Evolutionary conservation across 305 asterid genomes (phyloP).

Genomic region (Coffea humblotiana): DNA sequence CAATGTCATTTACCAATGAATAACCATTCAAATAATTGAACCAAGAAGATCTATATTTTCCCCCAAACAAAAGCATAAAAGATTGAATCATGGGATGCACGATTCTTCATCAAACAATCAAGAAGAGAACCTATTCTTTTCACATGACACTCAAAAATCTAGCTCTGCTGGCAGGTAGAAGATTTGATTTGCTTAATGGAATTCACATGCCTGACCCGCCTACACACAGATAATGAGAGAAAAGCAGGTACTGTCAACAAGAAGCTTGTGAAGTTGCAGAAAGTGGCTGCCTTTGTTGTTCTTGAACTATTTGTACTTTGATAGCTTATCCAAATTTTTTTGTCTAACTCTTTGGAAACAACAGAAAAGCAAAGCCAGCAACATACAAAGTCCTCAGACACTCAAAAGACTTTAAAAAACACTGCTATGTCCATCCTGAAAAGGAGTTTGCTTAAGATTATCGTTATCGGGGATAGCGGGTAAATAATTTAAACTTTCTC

Average conservation of each 20-base stretch:
- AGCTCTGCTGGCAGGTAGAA: conserved; percentile 17
- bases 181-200: conserved; percentile 10
- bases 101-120: conserved; percentile 12
- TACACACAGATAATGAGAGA: neutral
- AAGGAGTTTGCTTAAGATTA: conserved; percentile 68
- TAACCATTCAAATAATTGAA: neutral
- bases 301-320: neutral
- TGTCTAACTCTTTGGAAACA: neutral
- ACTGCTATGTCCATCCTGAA: conserved; percentile 55
- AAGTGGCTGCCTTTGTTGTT: neutral
- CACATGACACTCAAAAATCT: neutral
- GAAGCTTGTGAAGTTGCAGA: conserved; percentile 13
- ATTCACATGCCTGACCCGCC: conserved; percentile 17
- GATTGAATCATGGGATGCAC: conserved; percentile 22
- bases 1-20: too few relatives aligned
- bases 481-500: conserved; percentile 3
- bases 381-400: neutral
- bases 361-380: neutral
- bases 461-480: conserved; percentile 83
- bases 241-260: conserved; percentile 11
- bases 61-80: neutral
- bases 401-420: neutral
- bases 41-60: neutral
- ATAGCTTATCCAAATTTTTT: neutral
- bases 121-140: neutral